Base-by-base conservation (phyloP, 352 stramenopile species). In the Phytopythium oedochilum region DNA sequence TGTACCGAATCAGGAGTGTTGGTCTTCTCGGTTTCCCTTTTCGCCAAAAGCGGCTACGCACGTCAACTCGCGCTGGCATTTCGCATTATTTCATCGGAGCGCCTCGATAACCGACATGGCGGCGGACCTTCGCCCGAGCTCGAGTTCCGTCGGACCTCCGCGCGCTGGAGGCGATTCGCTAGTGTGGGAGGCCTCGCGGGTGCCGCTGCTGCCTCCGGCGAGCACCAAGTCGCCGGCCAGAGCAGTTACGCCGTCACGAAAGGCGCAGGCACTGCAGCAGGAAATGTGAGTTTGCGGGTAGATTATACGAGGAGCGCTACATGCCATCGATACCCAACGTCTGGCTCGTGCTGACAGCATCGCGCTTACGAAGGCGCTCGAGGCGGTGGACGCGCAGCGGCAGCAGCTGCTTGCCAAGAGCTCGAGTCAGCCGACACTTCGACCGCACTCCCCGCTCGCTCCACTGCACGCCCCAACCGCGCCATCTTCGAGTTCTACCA, bases 311-410 rank as follows among this genome's bases (percentile, higher is more conserved):
- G 1, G 14, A 57, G 43, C 4, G 4, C 2, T 26, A 39, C 34
- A n/a, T n/a, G 4, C 14, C 14, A 39, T 39, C 4, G 2, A 4
- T n/a, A 17, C 3, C 15, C n/a, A n/a, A 39, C 34, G 34, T 3
- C 14, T n/a, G 10, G 34, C 7, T n/a, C 2, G 40, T 36, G 32
- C 12, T 48, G 31, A 26, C 43, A 81, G 71, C 23, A 31, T 81
- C 23, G 61, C 66, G 47, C 47, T 81, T 11, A 55, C 66, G 35
- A 74, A 47, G 53, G 68, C 68, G 18, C 42, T 81, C 26, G 60
- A 77, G 49, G 48, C 69, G 45, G 69, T 78, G 32, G 71, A 68
- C 32, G 26, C 53, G n/a, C 69, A 78, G 36, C 60, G 64, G 17
- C 58, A 55, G n/a, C 53, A 70, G 26, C 45, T 78, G 31, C 59